A percentile compares a stretch with the other conserved stretches of the same genome.
Evolutionary conservation across 257 asterid species (phyloP).

Genomic region (Solanum lignicaule): DNA sequence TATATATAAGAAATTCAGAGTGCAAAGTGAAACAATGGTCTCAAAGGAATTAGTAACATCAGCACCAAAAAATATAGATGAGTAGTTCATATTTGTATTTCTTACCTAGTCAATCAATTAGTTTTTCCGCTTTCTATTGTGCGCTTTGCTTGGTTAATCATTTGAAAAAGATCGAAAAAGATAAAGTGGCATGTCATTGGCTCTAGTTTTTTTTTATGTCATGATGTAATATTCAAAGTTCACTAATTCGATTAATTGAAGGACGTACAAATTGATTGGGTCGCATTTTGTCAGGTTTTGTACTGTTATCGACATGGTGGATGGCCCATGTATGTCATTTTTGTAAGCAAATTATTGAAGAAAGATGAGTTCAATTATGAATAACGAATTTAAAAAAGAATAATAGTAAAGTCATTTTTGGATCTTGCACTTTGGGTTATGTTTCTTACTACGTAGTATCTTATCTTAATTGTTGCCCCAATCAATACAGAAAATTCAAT

Average conservation of each 20-base stretch:
- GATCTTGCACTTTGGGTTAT: not conserved
- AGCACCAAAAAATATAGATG: not conserved
- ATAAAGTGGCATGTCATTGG: too few relatives aligned
- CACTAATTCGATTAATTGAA: not conserved
- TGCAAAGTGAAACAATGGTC: conserved; percentile 2
- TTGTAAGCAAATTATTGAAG: not conserved
- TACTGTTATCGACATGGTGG: not conserved
- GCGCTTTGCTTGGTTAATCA: not conserved
- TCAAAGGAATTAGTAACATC: not conserved
- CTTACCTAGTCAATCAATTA: not conserved
- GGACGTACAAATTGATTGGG: not conserved
- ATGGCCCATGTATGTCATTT: not conserved
- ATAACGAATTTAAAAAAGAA: not conserved
- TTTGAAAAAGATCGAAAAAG: not conserved
- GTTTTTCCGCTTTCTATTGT: not conserved
- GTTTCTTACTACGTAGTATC: not conserved
- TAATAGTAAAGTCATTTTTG: not conserved
- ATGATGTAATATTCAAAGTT: not conserved
- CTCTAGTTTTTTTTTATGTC: not conserved
- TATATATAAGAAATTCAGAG: conserved; percentile 48
- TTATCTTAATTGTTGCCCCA: not conserved
- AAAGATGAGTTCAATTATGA: not conserved
- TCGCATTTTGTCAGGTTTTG: not conserved
- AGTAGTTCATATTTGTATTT: not conserved
- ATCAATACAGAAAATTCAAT: not conserved